Base-by-base conservation (phyloP, 495 filamentous ascomycete species). In the Penicillium cinerascens region DNA sequence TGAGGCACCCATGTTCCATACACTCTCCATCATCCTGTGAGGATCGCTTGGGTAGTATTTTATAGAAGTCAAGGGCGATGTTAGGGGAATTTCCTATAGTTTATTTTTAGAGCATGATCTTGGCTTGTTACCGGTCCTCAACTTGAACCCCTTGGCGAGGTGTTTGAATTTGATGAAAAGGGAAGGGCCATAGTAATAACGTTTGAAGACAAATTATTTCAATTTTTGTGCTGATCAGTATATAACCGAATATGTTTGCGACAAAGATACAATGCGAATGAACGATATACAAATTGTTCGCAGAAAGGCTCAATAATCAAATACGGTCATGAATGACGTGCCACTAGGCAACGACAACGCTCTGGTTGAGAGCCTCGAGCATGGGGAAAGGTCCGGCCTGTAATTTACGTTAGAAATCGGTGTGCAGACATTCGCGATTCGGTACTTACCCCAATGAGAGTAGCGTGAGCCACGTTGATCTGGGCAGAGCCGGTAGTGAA, bases 371-470 rank as follows among this genome's bases (percentile, higher is more conserved):
- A 3, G 49, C 21, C 35, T 58, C 44, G 18, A 56, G 20, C n/a
- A 45, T 23, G 0, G 53, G 53, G 42, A 20, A 50, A n/a, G 42
- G 42, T 4, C 47, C 47, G 18, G 53, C 53, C 53, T 46, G 6
- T 41, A 17, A 20, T 42, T 11, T 11, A 27, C 10, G 6, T 56
- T 47, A 51, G 54, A 18, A 42, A 4, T 7, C n/a, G 25, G 10
- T 1, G n/a, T 18, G 13, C 35, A 25, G 33, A 22, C 11, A 6
- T 2, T 5, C 15, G 39, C 10, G 20, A 16, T 0, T n/a, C 3
- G 20, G 5, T 6, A 66, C 70, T 68, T 63, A 74, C 70, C 11
- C 71, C 71, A 15, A 71, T 47, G n/a, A 72, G 49, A 7, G 67
- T 45, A 4, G 63, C 59, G 51, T 72, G 71, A 0, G 71, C 69